Conservation (phyloP, 2,329 filamentous ascomycete species). For the Aspergillus sp. region DNA sequence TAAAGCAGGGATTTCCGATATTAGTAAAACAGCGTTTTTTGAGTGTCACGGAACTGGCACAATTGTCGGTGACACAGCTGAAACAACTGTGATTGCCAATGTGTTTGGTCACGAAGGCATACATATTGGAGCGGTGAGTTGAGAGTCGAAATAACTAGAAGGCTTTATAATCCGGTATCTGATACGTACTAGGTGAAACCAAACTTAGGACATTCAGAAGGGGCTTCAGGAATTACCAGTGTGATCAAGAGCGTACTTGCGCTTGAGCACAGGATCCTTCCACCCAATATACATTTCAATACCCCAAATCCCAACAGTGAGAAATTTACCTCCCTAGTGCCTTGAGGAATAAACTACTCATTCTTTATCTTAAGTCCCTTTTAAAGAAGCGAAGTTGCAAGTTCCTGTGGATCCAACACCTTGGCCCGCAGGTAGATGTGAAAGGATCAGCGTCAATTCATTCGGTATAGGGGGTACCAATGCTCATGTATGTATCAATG, state of each 20-base stretch:
- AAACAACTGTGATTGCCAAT: conserved; percentile 19
- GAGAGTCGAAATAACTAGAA: too few relatives aligned
- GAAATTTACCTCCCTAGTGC: not conserved
- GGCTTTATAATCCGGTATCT: too few relatives aligned
- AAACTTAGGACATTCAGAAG: conserved; percentile 32
- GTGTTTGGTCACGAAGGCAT: conserved; percentile 18
- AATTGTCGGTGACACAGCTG: conserved; percentile 20
- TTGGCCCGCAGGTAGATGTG: conserved; percentile 28
- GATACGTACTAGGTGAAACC: conserved; percentile 25
- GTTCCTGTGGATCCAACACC: conserved; percentile 22
- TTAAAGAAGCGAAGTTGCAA: conserved; percentile 16
- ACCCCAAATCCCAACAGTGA: conserved; percentile 29
- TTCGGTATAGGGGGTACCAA: conserved; percentile 36
- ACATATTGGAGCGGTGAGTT: conserved; percentile 22
- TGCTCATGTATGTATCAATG: conserved; percentile 20
- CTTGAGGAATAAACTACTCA: not conserved
- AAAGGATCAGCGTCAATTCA: conserved; percentile 35
- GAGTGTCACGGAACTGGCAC: conserved; percentile 27
- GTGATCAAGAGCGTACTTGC: conserved; percentile 29
- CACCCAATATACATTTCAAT: conserved; percentile 33
- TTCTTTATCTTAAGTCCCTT: conserved; percentile 15
- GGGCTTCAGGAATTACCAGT: conserved; percentile 29
- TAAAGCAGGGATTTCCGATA: conserved; percentile 2
- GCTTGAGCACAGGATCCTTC: conserved; percentile 26
- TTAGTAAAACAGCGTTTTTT: conserved; percentile 14